These are phyloP conservation scores for Cyclotella baltica DNA, from an alignment of 108 stramenopile genomes.

Conservation along the genomic window DNA sequence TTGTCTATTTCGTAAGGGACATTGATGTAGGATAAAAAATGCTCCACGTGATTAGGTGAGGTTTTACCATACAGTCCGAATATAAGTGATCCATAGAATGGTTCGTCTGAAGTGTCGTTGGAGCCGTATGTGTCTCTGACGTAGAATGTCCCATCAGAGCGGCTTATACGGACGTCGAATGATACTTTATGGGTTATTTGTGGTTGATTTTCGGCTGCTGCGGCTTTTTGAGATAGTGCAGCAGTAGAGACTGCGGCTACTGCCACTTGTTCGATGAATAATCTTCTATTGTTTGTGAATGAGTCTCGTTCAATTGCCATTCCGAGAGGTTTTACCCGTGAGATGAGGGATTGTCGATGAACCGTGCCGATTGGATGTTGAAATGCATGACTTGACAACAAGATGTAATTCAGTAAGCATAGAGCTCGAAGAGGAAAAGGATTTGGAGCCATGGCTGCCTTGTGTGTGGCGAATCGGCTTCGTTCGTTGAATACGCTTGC, in stretches of 20 bases:
- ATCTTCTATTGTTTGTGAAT: background rate
- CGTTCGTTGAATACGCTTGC: too few relatives aligned
- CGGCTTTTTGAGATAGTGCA: background rate
- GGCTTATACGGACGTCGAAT: slow-evolving; percentile 82
- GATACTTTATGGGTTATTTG: slow-evolving; percentile 74
- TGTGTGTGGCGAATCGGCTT: too few relatives aligned
- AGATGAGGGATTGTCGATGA: background rate
- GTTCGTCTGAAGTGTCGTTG: slow-evolving; percentile 53
- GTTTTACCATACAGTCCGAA: slow-evolving; percentile 75
- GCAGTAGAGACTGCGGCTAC: background rate
- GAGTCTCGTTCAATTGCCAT: background rate
- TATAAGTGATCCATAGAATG: slow-evolving; percentile 63
- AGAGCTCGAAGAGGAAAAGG: background rate
- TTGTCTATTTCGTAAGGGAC: slow-evolving; percentile 61
- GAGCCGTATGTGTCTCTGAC: slow-evolving; percentile 53
- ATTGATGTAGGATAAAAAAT: slow-evolving; percentile 75
- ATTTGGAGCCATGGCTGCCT: background rate
- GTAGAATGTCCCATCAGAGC: slow-evolving; percentile 85
- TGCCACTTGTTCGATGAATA: slow-evolving; percentile 5
- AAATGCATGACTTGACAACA: background rate
- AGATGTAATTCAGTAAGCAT: background rate
- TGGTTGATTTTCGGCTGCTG: slow-evolving; percentile 31
- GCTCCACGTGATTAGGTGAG: slow-evolving; percentile 68
- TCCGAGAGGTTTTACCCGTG: background rate
- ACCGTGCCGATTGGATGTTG: background rate